Evolutionary conservation across 116 monocot species (phyloP).

Genomic region (Iris pallida): DNA sequence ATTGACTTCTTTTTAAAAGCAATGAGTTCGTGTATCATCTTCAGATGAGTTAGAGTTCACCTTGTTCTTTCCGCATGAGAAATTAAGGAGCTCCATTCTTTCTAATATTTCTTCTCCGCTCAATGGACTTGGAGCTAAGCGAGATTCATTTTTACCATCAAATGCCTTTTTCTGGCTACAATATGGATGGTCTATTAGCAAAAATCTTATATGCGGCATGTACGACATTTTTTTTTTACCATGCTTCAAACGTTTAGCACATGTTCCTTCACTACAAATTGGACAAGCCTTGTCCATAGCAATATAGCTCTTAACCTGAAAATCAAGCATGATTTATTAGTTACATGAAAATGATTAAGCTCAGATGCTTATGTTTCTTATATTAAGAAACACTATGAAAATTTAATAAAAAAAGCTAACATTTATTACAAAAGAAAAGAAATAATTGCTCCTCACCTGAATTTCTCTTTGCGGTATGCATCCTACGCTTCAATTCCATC

Average conservation of each 20-base stretch:
- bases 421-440: too few relatives aligned
- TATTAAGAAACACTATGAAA: background rate
- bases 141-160: background rate
- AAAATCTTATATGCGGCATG: background rate
- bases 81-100: background rate
- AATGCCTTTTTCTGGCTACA: background rate
- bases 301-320: background rate
- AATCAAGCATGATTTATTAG: too few relatives aligned
- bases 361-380: too few relatives aligned
- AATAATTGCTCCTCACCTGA: background rate
- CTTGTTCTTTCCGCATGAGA: background rate
- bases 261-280: background rate
- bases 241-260: background rate
- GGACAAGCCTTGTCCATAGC: background rate
- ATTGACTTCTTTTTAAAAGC: background rate
- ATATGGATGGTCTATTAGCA: background rate
- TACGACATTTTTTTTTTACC: background rate
- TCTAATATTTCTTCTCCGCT: background rate
- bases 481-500: background rate
- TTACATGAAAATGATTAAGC: too few relatives aligned
- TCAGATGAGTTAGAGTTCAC: background rate
- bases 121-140: background rate
- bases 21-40: background rate
- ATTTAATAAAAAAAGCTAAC: background rate
- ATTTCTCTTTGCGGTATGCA: background rate